Base-by-base conservation (phyloP, 2,329 filamentous ascomycete genomes). In the Colletotrichum shisoi region DNA sequence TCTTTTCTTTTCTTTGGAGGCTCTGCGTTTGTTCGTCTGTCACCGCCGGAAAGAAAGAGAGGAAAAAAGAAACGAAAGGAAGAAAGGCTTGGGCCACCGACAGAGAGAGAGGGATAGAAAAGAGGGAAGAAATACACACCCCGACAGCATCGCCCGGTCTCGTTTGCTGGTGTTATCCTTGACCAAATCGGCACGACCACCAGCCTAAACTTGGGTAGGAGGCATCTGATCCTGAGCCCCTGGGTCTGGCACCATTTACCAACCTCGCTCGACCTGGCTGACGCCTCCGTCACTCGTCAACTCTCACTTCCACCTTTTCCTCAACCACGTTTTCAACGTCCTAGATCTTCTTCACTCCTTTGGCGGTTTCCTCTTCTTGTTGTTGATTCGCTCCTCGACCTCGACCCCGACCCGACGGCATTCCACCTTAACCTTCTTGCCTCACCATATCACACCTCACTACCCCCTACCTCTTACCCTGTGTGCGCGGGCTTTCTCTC, bases 131-230 rank as follows among this genome's bases (percentile, higher is more conserved):
- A 37, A 58, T 63, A 54, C 54, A 34, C 49, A 31, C 27, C 27
- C 27, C 27, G 31, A 66, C 58, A 67, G 31, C 53, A 51, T 63
- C 42, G 40, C 53, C 37, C 24, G 11, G 27, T 37, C n/a, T 53
- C 60, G 13, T 53, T 54, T 21, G 64, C 24, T 58, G 53, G 27
- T 51, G 61, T 67, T 67, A 67, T 64, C 64, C 64, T 63, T 67
- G 52, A 45, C 44, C 48, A 57, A 24, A 46, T 52, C 46, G 27
- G 15, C 39, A 40, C 51, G 48, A 62, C 37, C 44, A 54, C 37
- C 44, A 34, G 57, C 52, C 63, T 57, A 67, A 52, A 52, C 46
- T 46, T 57, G 45, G 24, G 27, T 39, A 34, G 31, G 31, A 34
- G 46, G 21, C 40, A 63, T 63, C 60, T 54, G 64, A 52, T 42